A percentile compares a stretch with the other conserved stretches of the same genome.
phyloP scores from a whole-genome alignment of 1,284 basidiomycete genomes.

The Clitocybe nebularis region DNA sequence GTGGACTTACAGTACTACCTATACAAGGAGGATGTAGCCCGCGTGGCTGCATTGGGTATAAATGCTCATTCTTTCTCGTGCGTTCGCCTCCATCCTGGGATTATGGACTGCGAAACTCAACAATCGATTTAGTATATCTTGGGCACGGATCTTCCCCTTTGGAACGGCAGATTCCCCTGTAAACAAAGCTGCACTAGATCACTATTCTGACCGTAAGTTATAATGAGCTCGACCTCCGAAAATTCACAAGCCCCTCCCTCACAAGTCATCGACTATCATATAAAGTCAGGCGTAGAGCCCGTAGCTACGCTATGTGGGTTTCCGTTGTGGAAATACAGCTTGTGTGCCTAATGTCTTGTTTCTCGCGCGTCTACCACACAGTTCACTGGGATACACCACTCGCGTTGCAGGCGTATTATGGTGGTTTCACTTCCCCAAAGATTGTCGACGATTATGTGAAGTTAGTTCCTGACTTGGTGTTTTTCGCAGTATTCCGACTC shows the following conservation, averaged over 20 bases:
- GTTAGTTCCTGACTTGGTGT: conserved; percentile 22
- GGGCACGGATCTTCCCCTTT: conserved; percentile 47
- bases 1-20: conserved; percentile 44
- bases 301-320: conserved; percentile 42
- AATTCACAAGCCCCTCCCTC: too few relatives aligned
- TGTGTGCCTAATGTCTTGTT: too few relatives aligned
- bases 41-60: conserved; percentile 40
- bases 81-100: conserved; percentile 11
- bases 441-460: conserved; percentile 44
- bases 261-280: conserved; percentile 45
- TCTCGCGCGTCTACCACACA: conserved; percentile 16
- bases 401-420: conserved; percentile 41
- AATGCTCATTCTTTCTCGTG: conserved; percentile 49
- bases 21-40: conserved; percentile 44
- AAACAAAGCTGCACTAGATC: conserved; percentile 39
- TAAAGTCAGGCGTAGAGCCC: conserved; percentile 37
- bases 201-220: conserved; percentile 42
- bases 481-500: neutral
- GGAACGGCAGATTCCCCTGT: conserved; percentile 42
- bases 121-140: conserved; percentile 33
- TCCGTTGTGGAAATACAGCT: too few relatives aligned
- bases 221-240: too few relatives aligned
- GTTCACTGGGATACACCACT: conserved; percentile 48
- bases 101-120: neutral
- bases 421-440: conserved; percentile 40